Percentiles rank a stretch among this genome's conserved stretches.
Conservation (phyloP, 257 asterid genomes). For the Perilla frutescens region DNA sequence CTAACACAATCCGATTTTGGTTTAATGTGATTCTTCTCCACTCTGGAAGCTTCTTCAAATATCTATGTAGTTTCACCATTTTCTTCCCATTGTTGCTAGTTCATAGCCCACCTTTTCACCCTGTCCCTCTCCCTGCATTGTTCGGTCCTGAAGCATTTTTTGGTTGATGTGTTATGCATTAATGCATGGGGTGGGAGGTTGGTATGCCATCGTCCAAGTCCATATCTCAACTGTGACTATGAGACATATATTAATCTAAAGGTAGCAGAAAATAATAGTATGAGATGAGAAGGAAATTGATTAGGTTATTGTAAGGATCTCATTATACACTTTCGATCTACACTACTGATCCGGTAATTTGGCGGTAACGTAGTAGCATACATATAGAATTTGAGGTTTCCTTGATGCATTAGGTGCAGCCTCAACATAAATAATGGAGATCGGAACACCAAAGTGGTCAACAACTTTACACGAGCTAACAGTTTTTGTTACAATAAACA, state of each 20-base stretch:
- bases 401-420: constrained; percentile 1
- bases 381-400: no score
- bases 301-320: no score
- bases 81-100: background rate
- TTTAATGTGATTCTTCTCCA: background rate
- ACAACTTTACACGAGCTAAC: constrained; percentile 46
- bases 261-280: no score
- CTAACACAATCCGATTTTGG: background rate
- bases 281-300: no score
- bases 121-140: background rate
- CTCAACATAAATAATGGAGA: constrained; percentile 20
- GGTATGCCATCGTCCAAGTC: no score
- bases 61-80: background rate
- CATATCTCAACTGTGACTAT: no score
- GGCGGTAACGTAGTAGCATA: no score
- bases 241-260: no score
- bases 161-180: no score
- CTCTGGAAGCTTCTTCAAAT: background rate
- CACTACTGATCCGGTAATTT: no score
- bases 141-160: background rate
- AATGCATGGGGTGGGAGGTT: no score
- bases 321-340: no score
- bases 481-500: constrained; percentile 17
- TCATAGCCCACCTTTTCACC: background rate
- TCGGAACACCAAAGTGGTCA: constrained; percentile 33